A percentile compares a stretch with the other conserved stretches of the same genome.
phyloP scores from a whole-genome alignment of 345 rosid species.

The Sisymbrium irio region DNA sequence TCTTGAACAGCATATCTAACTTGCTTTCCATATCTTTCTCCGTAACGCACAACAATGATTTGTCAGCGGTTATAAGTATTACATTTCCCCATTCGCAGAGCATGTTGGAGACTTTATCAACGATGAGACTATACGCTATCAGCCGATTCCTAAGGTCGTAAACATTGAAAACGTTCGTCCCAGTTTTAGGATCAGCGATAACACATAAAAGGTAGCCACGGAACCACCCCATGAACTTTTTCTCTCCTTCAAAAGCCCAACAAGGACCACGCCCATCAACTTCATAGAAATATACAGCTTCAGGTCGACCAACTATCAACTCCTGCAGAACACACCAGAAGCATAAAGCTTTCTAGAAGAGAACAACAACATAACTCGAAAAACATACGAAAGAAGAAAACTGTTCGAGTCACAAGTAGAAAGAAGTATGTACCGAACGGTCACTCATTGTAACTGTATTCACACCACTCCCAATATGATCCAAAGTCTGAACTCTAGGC shows the following conservation, averaged over 20 bases:
- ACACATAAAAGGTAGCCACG: constrained; percentile 93
- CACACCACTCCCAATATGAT: constrained; percentile 73
- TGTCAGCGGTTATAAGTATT: constrained; percentile 69
- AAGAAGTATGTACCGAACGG: constrained; percentile 53
- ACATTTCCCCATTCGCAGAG: constrained; percentile 96
- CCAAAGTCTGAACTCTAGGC: constrained; percentile 67
- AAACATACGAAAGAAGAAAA: not conserved
- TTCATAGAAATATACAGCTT: constrained; percentile 95
- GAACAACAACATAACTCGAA: not conserved
- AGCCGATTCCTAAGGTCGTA: constrained; percentile 91
- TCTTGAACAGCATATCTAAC: constrained; percentile 97
- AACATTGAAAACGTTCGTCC: constrained; percentile 66
- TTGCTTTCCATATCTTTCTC: constrained; percentile 99
- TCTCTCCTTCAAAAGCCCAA: constrained; percentile 99
- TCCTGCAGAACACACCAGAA: constrained; percentile 55
- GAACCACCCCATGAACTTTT: constrained; percentile 89
- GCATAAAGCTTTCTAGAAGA: not conserved
- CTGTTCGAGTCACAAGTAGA: not conserved
- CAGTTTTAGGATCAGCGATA: constrained; percentile 81
- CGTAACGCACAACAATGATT: constrained; percentile 70
- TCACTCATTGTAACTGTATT: constrained; percentile 90
- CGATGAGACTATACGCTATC: constrained; percentile 79
- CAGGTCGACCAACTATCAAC: constrained; percentile 86
- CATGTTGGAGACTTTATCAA: constrained; percentile 89
- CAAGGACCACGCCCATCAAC: constrained; percentile 99